Base-by-base conservation (phyloP, 768 basidiomycete species). In the Guyanaporus albipodus region DNA sequence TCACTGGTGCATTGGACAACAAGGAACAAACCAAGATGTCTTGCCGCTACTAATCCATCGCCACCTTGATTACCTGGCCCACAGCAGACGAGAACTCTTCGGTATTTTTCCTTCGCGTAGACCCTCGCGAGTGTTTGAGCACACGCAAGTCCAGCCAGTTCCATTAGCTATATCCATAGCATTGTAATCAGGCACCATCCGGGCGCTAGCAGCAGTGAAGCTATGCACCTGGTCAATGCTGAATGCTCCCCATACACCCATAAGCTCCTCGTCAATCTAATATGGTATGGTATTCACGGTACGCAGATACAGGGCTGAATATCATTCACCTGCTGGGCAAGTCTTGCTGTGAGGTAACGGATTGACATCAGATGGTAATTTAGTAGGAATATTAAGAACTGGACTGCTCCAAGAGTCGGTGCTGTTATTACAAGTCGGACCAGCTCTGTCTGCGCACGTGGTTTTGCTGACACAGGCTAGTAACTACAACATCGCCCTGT, bases 41-140 rank as follows among this genome's bases (percentile, higher is more conserved):
- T 76, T 34, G 96, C 96, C 23, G 96, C 96, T 21, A 97, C 95
- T 0, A 99, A 73, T 4, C 96, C 96, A 68, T 99, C 96, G 11
- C 96, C 96, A 68, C 80, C 91, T 73, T 98, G 95, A 60, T 98
- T 98, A 33, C 96, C 96, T 7, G 96, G 94, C 15, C 96, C 96
- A 62, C 94, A 97, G 59, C 90, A 92, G 10, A 98, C 89, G n/a
- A 98, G 72, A 6, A 98, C 91, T 10, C 82, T 78, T 29, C 76
- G 77, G 63, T 89, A 82, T 36, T 73, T 76, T 4, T 82, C 79
- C 24, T 76, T 80, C 32, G 71, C 72, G 63, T 91, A 98, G 0
- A 83, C 80, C n/a, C 73, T 83, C 6, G 87, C 83, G 3, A 97
- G 70, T 0, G 88, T 79, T 63, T 94, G 90, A 0, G 95, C 96